Evolutionary conservation across 352 stramenopile species (phyloP), one percentile per base, ranked within the genome.

Genomic region (Saprolegnia parasitica): DNA sequence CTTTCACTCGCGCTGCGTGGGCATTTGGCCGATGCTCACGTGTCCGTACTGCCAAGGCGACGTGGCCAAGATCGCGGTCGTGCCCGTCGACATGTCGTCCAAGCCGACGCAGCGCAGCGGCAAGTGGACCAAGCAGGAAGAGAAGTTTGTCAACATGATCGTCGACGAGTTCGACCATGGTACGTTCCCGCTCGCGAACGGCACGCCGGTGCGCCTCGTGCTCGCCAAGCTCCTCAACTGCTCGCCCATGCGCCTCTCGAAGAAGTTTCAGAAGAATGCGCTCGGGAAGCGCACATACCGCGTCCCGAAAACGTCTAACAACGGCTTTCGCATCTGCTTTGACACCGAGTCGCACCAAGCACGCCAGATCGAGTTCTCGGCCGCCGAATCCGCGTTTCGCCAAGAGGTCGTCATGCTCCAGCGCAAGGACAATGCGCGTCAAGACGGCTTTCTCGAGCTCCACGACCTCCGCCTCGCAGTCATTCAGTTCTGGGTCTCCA

Each of bases 211-310:
- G 68, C 86, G 86, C 0, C 75, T 95, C 21, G 84, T 91, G 68
- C 76, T 95, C 15, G 84, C 86, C 39, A 91, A 88, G 74, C 77
- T 95, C 71, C 86, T 95, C 58, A 95, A 95, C 72, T 95, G 86
- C 73, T 93, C 84, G 58, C 91, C 86, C n/a, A 95, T 95, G 86
- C 78, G 86, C 24, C 72, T 95, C 35, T 95, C 86, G 18, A 95
- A 95, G 72, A 95, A 95, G 73, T 95, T 95, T 67, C 86, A 95
- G 70, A 93, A 93, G 74, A 95, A 95, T 68, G 86, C 86, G 35
- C 73, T 95, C 39, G 86, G 86, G 35, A 95, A 95, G 68, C 76
- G 85, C 18, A 95, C 86, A n/a, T 95, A 91, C 71, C 81, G 84
- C 15, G 79, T 95, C 52, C 77, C 76, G 9, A 91, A 93, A 66